Conservation (phyloP, 1,284 basidiomycete species). For the Melampsora medusae region DNA sequence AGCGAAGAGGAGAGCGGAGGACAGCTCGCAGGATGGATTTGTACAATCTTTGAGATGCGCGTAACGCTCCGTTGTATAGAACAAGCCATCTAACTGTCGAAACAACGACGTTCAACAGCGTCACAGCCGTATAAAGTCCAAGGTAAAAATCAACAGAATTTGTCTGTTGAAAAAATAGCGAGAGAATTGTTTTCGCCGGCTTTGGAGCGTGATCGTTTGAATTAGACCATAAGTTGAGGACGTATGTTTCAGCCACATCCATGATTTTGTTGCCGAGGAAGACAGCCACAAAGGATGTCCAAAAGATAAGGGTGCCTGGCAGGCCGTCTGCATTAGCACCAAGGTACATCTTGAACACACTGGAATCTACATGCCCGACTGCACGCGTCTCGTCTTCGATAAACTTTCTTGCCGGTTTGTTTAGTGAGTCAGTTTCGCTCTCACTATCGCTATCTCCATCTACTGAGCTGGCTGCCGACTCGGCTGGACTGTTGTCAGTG, state of each 20-base stretch:
- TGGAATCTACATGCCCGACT: conserved; percentile 71
- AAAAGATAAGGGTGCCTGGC: conserved; percentile 64
- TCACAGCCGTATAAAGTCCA: neutral
- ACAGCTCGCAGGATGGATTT: conserved; percentile 11
- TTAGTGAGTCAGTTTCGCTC: neutral
- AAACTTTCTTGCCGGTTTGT: conserved; percentile 67
- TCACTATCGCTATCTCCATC: conserved; percentile 38
- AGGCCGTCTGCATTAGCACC: conserved; percentile 48
- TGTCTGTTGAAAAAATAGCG: conserved; percentile 52
- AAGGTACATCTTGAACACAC: conserved; percentile 80
- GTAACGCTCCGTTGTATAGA: conserved; percentile 49
- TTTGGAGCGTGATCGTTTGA: neutral
- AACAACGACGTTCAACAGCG: conserved; percentile 18
- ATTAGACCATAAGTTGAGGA: conserved; percentile 57
- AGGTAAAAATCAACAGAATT: conserved; percentile 64
- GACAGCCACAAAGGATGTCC: conserved; percentile 66
- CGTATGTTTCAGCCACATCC: conserved; percentile 77
- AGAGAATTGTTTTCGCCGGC: conserved; percentile 38
- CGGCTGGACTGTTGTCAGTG: conserved; percentile 47
- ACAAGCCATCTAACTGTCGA: conserved; percentile 47
- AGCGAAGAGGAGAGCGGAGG: conserved; percentile 14
- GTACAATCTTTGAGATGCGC: conserved; percentile 47
- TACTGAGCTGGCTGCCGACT: conserved; percentile 45
- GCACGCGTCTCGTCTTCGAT: conserved; percentile 87
- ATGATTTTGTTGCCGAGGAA: conserved; percentile 67